Base-by-base conservation (phyloP, 768 basidiomycete genomes). In the Asterophora parasitica region DNA sequence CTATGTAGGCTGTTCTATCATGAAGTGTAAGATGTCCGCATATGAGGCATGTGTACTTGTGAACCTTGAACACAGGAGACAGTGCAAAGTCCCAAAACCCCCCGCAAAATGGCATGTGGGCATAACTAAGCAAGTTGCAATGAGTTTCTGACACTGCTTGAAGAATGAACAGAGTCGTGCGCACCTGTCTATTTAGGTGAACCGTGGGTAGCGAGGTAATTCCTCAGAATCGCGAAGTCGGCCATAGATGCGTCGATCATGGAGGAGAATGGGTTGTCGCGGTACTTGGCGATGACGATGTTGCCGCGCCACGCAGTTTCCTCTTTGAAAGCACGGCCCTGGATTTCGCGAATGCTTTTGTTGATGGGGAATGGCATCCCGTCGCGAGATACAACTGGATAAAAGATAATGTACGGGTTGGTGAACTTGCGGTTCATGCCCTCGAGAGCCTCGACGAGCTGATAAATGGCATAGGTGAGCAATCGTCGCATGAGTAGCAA, bases 311-410 rank as follows among this genome's bases (percentile, higher is more conserved):
- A 91, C 34, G 87, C 85, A 46, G 58, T 57, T 44, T 77, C 74
- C 60, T 88, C 85, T 56, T 68, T 73, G 65, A 76, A 88, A 15
- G 65, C 61, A 28, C 63, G 61, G 16, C 79, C 85, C 64, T 91
- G 88, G 50, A 89, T 83, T 44, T 89, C 87, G 19, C 78, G 77
- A 50, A 90, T 75, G 54, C 74, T 75, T 58, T 83, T 85, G 70
- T 91, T 91, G 57, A 86, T 61, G 2, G 88, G 88, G 65, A 91
- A 90, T 11, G 85, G 77, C 82, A 85, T 86, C 33, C 83, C 84
- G 55, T 89, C 86, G 49, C 85, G 83, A 42, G 87, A 86, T 31
- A 86, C 62, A 40, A 74, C 69, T 1, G 88, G 88, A 55, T 87
- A 91, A 62, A 88, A 91, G 42, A 90, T 73, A 56, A 89, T 81